phyloP scores from a whole-genome alignment of 768 basidiomycete species.

The Tricholoma matsutake region DNA sequence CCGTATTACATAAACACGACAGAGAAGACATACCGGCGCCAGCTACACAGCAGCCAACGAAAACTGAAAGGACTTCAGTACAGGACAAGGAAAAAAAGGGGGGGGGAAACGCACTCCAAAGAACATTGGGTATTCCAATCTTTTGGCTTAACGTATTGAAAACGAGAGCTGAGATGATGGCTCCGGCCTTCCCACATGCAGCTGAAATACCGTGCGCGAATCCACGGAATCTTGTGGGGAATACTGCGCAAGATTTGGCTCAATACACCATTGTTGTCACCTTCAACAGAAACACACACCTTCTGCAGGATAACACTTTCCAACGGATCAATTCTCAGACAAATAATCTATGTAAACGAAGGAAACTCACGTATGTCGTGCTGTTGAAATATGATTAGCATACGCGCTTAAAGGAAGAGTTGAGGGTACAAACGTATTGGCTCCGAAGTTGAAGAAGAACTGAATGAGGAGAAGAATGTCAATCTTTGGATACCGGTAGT shows the following conservation, averaged over 20 bases:
- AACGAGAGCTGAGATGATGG: slow-evolving; percentile 71
- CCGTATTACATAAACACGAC: background rate
- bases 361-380: slow-evolving; percentile 46
- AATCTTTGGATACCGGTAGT: background rate
- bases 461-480: slow-evolving; percentile 16
- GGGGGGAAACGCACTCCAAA: slow-evolving; percentile 58
- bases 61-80: slow-evolving; percentile 40
- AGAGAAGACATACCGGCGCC: slow-evolving; percentile 43
- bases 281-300: slow-evolving; percentile 8
- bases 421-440: slow-evolving; percentile 53
- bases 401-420: background rate
- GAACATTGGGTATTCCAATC: slow-evolving; percentile 62
- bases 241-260: slow-evolving; percentile 38
- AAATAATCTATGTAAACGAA: background rate
- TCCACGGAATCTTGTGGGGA: slow-evolving; percentile 73
- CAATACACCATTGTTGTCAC: background rate
- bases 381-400: slow-evolving; percentile 19
- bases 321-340: background rate
- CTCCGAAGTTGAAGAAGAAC: slow-evolving; percentile 85
- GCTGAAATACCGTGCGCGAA: slow-evolving; percentile 75
- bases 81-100: background rate
- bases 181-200: slow-evolving; percentile 71
- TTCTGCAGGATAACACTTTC: slow-evolving; percentile 68
- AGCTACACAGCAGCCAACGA: slow-evolving; percentile 58
- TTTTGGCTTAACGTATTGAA: slow-evolving; percentile 60